Conservation (phyloP, 2,329 filamentous ascomycete genomes). For the Aspergillus pseudoglaucus region DNA sequence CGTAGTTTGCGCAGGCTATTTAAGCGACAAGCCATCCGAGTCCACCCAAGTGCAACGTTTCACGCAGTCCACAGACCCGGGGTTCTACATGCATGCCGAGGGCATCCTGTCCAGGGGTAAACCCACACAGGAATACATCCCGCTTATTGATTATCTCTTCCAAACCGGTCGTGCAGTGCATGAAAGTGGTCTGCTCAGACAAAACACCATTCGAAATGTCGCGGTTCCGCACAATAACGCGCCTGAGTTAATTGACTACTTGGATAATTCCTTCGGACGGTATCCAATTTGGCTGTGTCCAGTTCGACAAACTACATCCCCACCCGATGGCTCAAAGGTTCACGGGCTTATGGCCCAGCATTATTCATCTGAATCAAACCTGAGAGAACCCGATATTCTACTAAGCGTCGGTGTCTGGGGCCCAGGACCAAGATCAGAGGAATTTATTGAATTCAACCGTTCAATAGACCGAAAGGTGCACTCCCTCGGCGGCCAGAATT, state of each 20-base stretch:
- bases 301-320: constrained; percentile 18
- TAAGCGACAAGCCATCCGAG: constrained; percentile 42
- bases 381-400: background rate
- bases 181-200: constrained; percentile 48
- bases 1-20: constrained; percentile 52
- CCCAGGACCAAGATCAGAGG: background rate
- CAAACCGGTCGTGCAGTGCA: constrained; percentile 58
- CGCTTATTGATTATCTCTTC: constrained; percentile 38
- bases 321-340: background rate
- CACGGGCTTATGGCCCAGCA: background rate
- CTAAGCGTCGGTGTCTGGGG: background rate
- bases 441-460: background rate
- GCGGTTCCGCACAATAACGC: constrained; percentile 50
- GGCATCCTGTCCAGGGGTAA: constrained; percentile 1
- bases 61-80: constrained; percentile 53
- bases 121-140: background rate
- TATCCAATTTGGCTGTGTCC: constrained; percentile 58
- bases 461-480: background rate
- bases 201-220: constrained; percentile 59
- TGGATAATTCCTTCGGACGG: constrained; percentile 40
- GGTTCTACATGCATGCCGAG: constrained; percentile 63
- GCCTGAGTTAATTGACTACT: constrained; percentile 48
- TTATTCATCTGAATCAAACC: background rate
- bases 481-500: background rate
- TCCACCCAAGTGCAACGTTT: constrained; percentile 43